phyloP scores from a whole-genome alignment of 2,329 filamentous ascomycete species.

The Neopestalotiopsis rosae region DNA sequence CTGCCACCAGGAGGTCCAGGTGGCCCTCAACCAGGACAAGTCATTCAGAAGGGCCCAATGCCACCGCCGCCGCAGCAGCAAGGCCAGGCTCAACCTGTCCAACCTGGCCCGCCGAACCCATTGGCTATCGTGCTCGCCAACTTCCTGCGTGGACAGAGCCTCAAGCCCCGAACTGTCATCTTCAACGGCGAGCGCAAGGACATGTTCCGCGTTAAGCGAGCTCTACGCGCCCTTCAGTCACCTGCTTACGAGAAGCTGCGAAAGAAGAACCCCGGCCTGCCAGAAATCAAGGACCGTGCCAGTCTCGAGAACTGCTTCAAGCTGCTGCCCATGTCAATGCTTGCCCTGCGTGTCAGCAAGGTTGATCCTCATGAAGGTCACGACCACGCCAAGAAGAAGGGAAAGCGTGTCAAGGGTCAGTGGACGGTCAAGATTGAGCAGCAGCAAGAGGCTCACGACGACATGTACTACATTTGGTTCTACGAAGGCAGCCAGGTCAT shows the following conservation, averaged over 20 bases:
- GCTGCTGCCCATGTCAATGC: slow-evolving; percentile 89
- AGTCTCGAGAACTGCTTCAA: slow-evolving; percentile 95
- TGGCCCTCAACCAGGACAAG: slow-evolving; percentile 37
- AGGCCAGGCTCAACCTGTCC: slow-evolving; percentile 69
- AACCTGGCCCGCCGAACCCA: slow-evolving; percentile 83
- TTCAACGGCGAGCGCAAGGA: slow-evolving; percentile 96
- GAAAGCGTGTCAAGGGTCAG: slow-evolving; percentile 91
- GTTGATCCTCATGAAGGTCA: slow-evolving; percentile 79
- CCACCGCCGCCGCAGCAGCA: slow-evolving; percentile 44
- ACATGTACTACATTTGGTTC: slow-evolving; percentile 95
- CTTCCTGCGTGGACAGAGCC: slow-evolving; percentile 81
- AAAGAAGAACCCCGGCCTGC: slow-evolving; percentile 87
- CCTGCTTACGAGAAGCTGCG: slow-evolving; percentile 88
- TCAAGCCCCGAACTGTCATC: slow-evolving; percentile 91
- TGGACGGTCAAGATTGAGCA: slow-evolving; percentile 97
- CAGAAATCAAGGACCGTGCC: slow-evolving; percentile 84
- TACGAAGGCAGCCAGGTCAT: slow-evolving; percentile 95
- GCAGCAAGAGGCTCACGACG: slow-evolving; percentile 86
- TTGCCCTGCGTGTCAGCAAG: slow-evolving; percentile 89
- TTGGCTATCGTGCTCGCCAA: slow-evolving; percentile 87
- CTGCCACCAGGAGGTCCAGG: slow-evolving; percentile 33
- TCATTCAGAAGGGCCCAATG: slow-evolving; percentile 37
- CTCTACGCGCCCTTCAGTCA: slow-evolving; percentile 86
- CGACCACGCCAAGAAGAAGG: slow-evolving; percentile 71
- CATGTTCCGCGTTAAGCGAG: slow-evolving; percentile 99